phyloP scores from a whole-genome alignment of 2,329 filamentous ascomycete species.

The Pestalotiopsis sp. region DNA sequence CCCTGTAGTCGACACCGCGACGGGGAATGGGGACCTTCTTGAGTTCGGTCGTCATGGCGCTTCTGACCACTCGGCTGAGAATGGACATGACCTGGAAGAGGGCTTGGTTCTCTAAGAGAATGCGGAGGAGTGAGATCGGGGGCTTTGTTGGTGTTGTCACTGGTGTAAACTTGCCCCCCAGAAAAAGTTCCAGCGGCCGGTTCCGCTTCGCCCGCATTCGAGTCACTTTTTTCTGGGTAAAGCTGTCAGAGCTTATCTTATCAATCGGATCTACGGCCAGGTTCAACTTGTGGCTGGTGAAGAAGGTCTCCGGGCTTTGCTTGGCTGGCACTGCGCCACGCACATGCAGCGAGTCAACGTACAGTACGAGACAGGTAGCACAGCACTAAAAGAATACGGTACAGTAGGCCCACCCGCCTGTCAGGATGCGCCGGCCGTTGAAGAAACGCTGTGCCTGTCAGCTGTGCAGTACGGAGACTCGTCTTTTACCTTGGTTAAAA shows the following conservation, averaged over 20 bases:
- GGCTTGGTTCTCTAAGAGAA: background rate
- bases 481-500: slow-evolving; percentile 12
- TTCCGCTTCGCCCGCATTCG: background rate
- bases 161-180: background rate
- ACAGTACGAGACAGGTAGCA: background rate
- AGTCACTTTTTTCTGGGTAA: background rate
- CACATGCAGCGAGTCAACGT: background rate
- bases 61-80: slow-evolving; percentile 34
- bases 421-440: background rate
- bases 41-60: slow-evolving; percentile 59
- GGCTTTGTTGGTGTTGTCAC: background rate
- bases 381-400: background rate
- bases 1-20: slow-evolving; percentile 90
- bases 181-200: background rate
- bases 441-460: background rate
- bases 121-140: background rate
- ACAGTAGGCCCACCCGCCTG: background rate
- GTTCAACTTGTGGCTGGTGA: background rate
- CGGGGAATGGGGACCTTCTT: slow-evolving; percentile 82
- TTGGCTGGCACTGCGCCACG: background rate
- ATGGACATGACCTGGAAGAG: slow-evolving; percentile 19
- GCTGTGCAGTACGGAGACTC: background rate
- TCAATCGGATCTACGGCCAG: slow-evolving; percentile 2
- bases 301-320: background rate
- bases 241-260: background rate